These are phyloP conservation scores for Geotrichum australiense DNA, from an alignment of 1,139 yeast genomes.

Conservation along the genomic window DNA sequence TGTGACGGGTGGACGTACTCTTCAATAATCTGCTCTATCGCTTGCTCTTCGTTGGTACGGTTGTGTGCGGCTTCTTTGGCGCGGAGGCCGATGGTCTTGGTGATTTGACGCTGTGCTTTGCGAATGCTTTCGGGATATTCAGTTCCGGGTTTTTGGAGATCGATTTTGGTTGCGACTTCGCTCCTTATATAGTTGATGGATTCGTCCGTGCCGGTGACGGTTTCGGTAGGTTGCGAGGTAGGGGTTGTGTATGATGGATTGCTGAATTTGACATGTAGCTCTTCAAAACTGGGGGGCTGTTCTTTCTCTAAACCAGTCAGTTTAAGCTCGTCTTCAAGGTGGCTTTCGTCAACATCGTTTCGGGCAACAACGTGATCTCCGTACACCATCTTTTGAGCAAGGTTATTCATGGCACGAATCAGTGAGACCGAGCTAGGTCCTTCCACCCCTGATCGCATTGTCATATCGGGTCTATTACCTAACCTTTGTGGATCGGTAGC, in stretches of 20 bases:
- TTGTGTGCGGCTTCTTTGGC: conserved; percentile 22
- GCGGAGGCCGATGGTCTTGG: conserved; percentile 22
- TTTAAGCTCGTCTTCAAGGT: conserved; percentile 46
- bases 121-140: conserved; percentile 20
- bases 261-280: conserved; percentile 41
- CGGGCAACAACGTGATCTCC: conserved; percentile 35
- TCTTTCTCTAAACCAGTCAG: conserved; percentile 56
- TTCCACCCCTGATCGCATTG: conserved; percentile 58
- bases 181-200: conserved; percentile 22
- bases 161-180: conserved; percentile 20
- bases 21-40: conserved; percentile 21
- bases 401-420: conserved; percentile 79
- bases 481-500: conserved; percentile 70
- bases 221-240: background rate
- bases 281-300: conserved; percentile 47
- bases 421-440: conserved; percentile 65
- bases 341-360: conserved; percentile 28
- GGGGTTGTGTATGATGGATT: background rate
- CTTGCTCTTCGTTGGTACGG: conserved; percentile 18
- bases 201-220: conserved; percentile 15
- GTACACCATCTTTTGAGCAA: conserved; percentile 75
- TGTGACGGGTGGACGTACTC: conserved; percentile 41
- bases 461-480: conserved; percentile 82
- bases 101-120: conserved; percentile 25
- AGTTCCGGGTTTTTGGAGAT: conserved; percentile 22